Evolutionary conservation across 805 yeast species (phyloP), one percentile per base, ranked within the genome.

Genomic region (Candida sphagnicola): DNA sequence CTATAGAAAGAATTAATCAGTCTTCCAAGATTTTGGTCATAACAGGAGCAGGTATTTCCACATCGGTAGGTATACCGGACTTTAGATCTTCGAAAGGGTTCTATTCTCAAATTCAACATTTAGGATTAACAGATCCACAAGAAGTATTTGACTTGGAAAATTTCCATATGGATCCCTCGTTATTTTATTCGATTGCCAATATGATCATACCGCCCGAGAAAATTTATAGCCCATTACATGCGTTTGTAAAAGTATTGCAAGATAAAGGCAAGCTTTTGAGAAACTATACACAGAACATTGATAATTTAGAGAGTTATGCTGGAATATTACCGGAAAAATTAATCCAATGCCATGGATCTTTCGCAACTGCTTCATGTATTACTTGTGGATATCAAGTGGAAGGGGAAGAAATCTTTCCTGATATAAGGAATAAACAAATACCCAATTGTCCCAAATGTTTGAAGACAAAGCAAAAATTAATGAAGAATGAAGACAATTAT

Each of bases 281-380:
- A 34, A 65, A 67, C 45, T 69, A 69, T 46, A 67, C 74, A 1
- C 74, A 69, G 39, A 69, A 69, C 44, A 69, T 69, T 34, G 74
- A 69, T 42, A 67, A 69, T 43, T 45, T 69, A 35, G 74, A 69
- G 46, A 57, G 75, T 8, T 72, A 75, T 48, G 73, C 84, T 42
- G 57, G 68, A 43, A 48, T 79, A 66, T 26, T 70, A 55, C 53
- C 86, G 78, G 42, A 75, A 55, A 52, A 74, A 36, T 43, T 88
- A 3, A 72, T 89, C 19, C 96, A 88, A 61, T 74, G 93, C 18
- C 96, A 89, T 60, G 96, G 96, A 0, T 80, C 87, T 14, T 74
- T 89, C 18, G 78, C 78, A 29, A 65, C 74, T 18, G 78, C 91
- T 62, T 75, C 78, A 38, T 89, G 96, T 53, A 74, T 87, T 5